These are phyloP conservation scores for Nemania serpens DNA, from an alignment of 2,329 filamentous ascomycete species.

Conservation along the genomic window DNA sequence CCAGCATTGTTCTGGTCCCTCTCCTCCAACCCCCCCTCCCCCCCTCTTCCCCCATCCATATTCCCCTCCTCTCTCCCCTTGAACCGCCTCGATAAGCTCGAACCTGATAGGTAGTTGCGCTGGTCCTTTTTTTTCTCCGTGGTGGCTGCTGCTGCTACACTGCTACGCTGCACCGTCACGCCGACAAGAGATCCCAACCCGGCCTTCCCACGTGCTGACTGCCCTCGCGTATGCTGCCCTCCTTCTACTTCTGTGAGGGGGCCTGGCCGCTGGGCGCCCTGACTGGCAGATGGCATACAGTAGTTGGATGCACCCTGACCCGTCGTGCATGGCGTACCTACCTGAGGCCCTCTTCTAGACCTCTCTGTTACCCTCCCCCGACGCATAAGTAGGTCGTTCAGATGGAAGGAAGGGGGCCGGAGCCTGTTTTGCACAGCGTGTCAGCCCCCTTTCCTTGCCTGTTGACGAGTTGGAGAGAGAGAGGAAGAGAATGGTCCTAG, in stretches of 20 bases:
- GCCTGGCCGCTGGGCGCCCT: too few species aligned
- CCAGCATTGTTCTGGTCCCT: slow-evolving; percentile 14
- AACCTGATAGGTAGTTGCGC: not conserved
- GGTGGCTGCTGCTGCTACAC: not conserved
- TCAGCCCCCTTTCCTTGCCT: not conserved
- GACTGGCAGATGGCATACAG: too few species aligned
- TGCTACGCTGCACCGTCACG: not conserved
- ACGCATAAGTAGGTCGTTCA: not conserved
- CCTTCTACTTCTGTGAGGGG: not conserved
- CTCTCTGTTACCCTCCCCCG: not conserved
- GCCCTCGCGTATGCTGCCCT: slow-evolving; percentile 6
- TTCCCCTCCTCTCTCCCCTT: not conserved
- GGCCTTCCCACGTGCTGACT: slow-evolving; percentile 15
- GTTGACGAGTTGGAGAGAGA: too few species aligned
- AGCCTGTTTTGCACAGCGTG: not conserved
- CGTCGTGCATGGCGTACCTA: slow-evolving; percentile 3
- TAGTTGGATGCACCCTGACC: slow-evolving; percentile 1
- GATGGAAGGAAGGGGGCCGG: not conserved
- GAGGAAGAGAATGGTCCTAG: too few species aligned
- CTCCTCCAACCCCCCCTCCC: not conserved
- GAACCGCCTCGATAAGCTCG: too few species aligned
- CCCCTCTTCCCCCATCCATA: not conserved
- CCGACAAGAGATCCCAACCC: slow-evolving; percentile 9
- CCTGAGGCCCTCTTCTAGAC: slow-evolving; percentile 6
- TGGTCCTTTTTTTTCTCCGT: slow-evolving; percentile 1